Conservation (phyloP, 1,139 yeast species). For the Sugiyamaella pinicola region DNA sequence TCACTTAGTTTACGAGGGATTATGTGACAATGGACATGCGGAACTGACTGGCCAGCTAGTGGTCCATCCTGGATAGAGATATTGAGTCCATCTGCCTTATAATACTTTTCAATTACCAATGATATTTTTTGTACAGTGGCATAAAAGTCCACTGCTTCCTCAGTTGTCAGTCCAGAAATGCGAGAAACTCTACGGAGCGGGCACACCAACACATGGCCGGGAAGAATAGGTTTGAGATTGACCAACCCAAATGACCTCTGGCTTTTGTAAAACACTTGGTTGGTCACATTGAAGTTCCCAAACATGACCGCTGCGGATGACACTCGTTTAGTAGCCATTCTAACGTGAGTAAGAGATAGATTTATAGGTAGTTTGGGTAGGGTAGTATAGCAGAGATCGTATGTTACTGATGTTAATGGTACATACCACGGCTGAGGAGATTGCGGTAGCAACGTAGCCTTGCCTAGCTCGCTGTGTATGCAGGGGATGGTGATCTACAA, state of each 20-base stretch:
- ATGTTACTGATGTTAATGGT: neutral
- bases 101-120: slow-evolving; percentile 60
- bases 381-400: too few relatives aligned
- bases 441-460: neutral
- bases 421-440: neutral
- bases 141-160: slow-evolving; percentile 80
- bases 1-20: slow-evolving; percentile 76
- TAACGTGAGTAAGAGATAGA: neutral
- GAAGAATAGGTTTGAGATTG: slow-evolving; percentile 83
- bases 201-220: slow-evolving; percentile 88
- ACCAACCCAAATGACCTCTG: slow-evolving; percentile 71
- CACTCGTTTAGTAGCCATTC: slow-evolving; percentile 12
- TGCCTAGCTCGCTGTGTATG: neutral
- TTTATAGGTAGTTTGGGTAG: neutral
- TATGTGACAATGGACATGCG: slow-evolving; percentile 90
- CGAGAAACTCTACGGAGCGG: slow-evolving; percentile 69
- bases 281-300: slow-evolving; percentile 54
- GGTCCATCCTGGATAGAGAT: slow-evolving; percentile 95
- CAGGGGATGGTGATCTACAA: neutral
- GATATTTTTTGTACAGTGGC: slow-evolving; percentile 72
- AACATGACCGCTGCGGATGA: slow-evolving; percentile 31
- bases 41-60: slow-evolving; percentile 91
- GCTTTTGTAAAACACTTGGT: slow-evolving; percentile 54
- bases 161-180: slow-evolving; percentile 65
- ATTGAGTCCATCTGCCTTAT: slow-evolving; percentile 79